Base-by-base conservation (phyloP, 805 yeast genomes). In the Diddensiella transvaalensis region DNA sequence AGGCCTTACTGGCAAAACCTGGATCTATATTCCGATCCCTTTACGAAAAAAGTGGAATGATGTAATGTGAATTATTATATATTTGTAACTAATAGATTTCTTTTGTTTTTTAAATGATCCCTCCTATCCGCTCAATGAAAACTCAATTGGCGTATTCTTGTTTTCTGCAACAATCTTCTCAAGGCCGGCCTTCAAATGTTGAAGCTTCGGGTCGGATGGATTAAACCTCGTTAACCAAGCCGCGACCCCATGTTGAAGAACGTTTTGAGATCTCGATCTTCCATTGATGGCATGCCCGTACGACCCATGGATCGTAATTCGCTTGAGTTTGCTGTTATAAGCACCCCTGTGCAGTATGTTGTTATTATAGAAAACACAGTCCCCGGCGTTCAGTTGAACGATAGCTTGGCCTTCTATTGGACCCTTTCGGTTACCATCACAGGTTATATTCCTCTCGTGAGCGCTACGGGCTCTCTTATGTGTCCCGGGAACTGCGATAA, bases 21-120 rank as follows among this genome's bases (percentile, higher is more conserved):
- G 77, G 78, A 4, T 82, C 93, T 3, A 66, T 86, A 55, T 91
- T 91, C 63, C 87, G 85, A 62, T 74, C 89, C 0, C 72, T 91
- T 50, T 87, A 95, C 56, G 76, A 82, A 52, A 85, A 86, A 62
- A 95, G 91, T 40, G 38, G 38, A 17, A 35, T 35, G 38, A 35
- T 96, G 96, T 1, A 77, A 77, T 52, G 42, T 44, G 6, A 26
- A 44, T 15, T 43, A 33, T 8, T 6, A 39, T 39, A 35, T 35
- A 35, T 8, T 8, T 35, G 13, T 35, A 35, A 6, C 38, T 26
- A 26, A 26, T 26, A 35, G 38, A 35, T 35, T 13, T 17, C 38
- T 35, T n/a, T 13, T 6, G 15, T 18, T 26, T 26, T 26, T 26
- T 13, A 26, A 35, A 17, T 17, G n/a, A n/a, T n/a, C n/a, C n/a